Evolutionary conservation across 2,329 filamentous ascomycete species (phyloP).

Genomic region (Raffaelea arxii): DNA sequence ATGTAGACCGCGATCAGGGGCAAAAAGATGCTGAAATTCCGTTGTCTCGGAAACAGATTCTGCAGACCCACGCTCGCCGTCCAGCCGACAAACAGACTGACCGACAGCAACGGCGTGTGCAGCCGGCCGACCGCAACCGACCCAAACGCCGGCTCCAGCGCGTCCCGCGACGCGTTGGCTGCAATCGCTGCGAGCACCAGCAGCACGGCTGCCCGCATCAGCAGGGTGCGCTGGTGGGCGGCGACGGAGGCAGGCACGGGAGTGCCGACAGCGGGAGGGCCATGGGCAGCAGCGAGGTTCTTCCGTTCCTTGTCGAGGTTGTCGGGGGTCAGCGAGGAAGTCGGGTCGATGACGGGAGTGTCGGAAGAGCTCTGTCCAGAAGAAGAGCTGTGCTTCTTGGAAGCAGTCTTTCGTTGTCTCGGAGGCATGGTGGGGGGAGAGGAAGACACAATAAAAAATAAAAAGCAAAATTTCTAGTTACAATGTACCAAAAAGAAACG

Average conservation of each 20-base stretch:
- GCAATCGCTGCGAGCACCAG: slow-evolving; percentile 51
- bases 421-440: slow-evolving; percentile 7
- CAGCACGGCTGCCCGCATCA: slow-evolving; percentile 30
- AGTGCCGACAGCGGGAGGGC: slow-evolving; percentile 25
- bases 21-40: slow-evolving; percentile 44
- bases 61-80: slow-evolving; percentile 51
- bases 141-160: slow-evolving; percentile 80
- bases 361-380: slow-evolving; percentile 23
- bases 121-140: slow-evolving; percentile 66
- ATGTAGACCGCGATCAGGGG: slow-evolving; percentile 68
- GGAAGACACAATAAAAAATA: not conserved
- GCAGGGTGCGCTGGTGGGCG: not conserved
- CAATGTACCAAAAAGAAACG: not conserved
- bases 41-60: slow-evolving; percentile 32
- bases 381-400: not conserved
- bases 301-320: slow-evolving; percentile 45
- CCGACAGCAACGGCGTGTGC: slow-evolving; percentile 58
- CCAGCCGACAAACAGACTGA: slow-evolving; percentile 63
- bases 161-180: slow-evolving; percentile 63
- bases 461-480: not conserved
- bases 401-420: slow-evolving; percentile 3
- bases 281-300: slow-evolving; percentile 38
- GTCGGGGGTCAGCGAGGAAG: slow-evolving; percentile 35
- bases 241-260: not conserved
- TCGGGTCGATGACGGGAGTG: slow-evolving; percentile 19